Evolutionary conservation across 352 stramenopile genomes (phyloP), one percentile per base, ranked within the genome.

Genomic region (Globisporangium radiosum): DNA sequence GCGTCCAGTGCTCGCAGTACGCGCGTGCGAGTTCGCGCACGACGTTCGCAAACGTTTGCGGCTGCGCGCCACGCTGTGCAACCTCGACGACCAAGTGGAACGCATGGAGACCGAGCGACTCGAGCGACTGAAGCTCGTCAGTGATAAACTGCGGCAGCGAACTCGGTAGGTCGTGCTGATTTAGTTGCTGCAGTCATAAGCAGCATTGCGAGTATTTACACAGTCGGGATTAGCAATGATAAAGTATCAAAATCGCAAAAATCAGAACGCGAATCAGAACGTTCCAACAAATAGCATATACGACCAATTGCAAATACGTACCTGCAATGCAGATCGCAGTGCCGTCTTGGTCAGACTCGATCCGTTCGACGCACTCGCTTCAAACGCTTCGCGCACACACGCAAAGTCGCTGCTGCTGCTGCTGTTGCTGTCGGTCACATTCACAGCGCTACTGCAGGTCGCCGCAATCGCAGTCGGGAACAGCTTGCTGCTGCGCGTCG

Each of bases 1-100:
- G 60, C 55, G 84, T 78, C 84, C 84, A 94, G 15, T 68, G 54
- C 43, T 92, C 78, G 33, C 81, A 92, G 54, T 92, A 92, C 47
- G 70, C 79, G 36, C 70, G 70, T 5, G 80, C 87, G 1, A 94
- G 59, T 10, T 66, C 62, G 44, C 75, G 64, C 1, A 94, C 60
- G 14, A 86, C 67, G 19, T 62, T 71, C 3, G 81, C 74, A 53
- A 92, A 92, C 3, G 82, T 56, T 7, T 80, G 60, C 8, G 71
- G 62, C 37, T 85, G 82, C 14, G 66, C 66, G 5, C 53, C 37
- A n/a, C 64, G 66, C 7, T 55, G 54, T 54, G 77, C 80, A 39
- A 90, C 73, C 60, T 78, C 57, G 51, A 66, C 64, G n/a, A 73
- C 55, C 59, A 92, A 56, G 45, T 72, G 85, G 53, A 89, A 83